phyloP scores from a whole-genome alignment of 2,329 filamentous ascomycete genomes.

The Fusarium duplospermum region DNA sequence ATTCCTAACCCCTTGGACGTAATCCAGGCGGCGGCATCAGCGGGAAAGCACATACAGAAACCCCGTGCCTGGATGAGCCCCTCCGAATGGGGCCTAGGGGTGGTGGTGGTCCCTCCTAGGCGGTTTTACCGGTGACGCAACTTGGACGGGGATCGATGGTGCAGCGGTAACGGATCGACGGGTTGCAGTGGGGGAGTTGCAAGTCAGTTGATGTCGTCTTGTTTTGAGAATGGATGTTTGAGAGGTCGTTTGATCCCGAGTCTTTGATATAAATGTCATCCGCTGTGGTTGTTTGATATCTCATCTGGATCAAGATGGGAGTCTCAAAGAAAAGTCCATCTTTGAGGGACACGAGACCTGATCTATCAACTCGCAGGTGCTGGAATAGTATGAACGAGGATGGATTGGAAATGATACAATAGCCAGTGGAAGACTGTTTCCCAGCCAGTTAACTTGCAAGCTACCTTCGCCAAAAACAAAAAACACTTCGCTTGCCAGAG shows the following conservation, averaged over 20 bases:
- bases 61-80: conserved; percentile 17
- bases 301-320: conserved; percentile 13
- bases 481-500: not conserved
- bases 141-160: not conserved
- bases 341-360: conserved; percentile 30
- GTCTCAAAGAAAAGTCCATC: conserved; percentile 1
- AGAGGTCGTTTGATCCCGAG: conserved; percentile 25
- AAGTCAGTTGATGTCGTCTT: conserved; percentile 32
- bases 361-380: not conserved
- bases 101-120: conserved; percentile 8
- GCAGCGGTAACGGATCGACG: conserved; percentile 18
- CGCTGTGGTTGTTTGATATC: conserved; percentile 8
- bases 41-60: conserved; percentile 6
- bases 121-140: conserved; percentile 34
- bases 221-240: not conserved
- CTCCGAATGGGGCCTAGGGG: conserved; percentile 35
- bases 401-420: not conserved
- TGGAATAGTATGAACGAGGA: conserved; percentile 3
- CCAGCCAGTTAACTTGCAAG: not conserved
- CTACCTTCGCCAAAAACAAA: not conserved
- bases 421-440: not conserved
- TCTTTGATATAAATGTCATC: conserved; percentile 24
- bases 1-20: not conserved
- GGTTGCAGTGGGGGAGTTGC: not conserved
- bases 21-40: conserved; percentile 22